Evolutionary conservation across 345 rosid species (phyloP).

Genomic region (Lepidium didymum): DNA sequence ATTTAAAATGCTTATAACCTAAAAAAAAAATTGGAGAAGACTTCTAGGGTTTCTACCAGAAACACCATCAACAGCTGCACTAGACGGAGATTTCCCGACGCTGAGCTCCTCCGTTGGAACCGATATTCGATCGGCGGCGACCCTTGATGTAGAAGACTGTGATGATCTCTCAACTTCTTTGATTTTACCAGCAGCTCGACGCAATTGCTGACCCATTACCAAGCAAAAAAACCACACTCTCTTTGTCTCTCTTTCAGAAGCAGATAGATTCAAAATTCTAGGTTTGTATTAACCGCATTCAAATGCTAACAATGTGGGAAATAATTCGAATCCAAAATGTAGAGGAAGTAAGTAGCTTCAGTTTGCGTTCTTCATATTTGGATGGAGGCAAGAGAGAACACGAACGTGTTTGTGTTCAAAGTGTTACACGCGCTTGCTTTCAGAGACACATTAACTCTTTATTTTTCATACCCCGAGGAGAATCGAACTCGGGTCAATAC

Average conservation of each 20-base stretch:
- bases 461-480: background rate
- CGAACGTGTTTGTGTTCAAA: conserved; percentile 21
- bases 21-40: background rate
- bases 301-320: background rate
- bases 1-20: background rate
- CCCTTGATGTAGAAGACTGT: conserved; percentile 33
- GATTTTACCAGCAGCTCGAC: conserved; percentile 88
- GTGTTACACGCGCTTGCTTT: conserved; percentile 19
- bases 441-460: background rate
- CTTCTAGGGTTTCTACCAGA: conserved; percentile 29
- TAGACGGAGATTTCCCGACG: conserved; percentile 24
- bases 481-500: background rate
- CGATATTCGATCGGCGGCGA: conserved; percentile 31
- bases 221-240: background rate
- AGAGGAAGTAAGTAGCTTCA: background rate
- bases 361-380: background rate
- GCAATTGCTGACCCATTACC: conserved; percentile 93
- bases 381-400: conserved; percentile 4
- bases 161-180: conserved; percentile 39
- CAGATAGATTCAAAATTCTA: background rate
- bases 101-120: conserved; percentile 21
- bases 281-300: background rate
- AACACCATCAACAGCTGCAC: conserved; percentile 20
- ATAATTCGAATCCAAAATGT: background rate
- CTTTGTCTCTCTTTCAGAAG: background rate